Conservation (phyloP, 169 alveolate genomes). For the Plasmodium yoelii region DNA sequence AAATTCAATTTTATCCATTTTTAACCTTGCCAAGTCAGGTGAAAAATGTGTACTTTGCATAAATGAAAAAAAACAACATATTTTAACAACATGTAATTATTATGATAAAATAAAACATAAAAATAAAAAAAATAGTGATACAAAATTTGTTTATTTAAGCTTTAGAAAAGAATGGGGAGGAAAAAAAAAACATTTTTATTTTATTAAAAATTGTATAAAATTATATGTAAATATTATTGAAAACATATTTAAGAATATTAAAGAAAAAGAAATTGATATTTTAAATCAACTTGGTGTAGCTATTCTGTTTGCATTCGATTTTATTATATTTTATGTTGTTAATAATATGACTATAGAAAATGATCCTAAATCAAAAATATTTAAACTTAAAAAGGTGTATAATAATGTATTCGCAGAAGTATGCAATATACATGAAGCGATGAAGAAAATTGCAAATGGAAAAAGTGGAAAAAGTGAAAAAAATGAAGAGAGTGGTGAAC, state of each 20-base stretch:
- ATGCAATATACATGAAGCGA: no score
- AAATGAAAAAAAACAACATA: conserved; percentile 10
- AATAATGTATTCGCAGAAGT: background rate
- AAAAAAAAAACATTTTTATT: conserved; percentile 36
- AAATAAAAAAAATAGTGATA: conserved; percentile 4
- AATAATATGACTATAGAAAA: conserved; percentile 4
- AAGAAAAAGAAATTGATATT: background rate
- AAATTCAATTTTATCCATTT: conserved; percentile 19
- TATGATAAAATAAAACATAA: conserved; percentile 37
- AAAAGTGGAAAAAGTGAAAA: background rate
- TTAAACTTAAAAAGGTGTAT: conserved; percentile 7
- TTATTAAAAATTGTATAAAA: conserved; percentile 31
- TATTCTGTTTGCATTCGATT: conserved; percentile 27
- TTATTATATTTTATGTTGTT: conserved; percentile 18
- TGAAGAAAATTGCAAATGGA: no score
- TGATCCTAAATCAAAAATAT: conserved; percentile 7
- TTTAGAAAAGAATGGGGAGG: conserved; percentile 13
- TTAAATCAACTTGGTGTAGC: conserved; percentile 11
- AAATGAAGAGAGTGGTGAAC: no score
- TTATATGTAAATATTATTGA: conserved; percentile 4
- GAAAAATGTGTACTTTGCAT: conserved; percentile 19
- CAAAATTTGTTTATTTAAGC: background rate
- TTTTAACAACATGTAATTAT: conserved; percentile 35
- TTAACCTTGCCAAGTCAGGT: conserved; percentile 19
- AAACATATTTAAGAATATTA: conserved; percentile 1